Base-by-base conservation (phyloP, 345 rosid species). In the Gossypium raimondii region DNA sequence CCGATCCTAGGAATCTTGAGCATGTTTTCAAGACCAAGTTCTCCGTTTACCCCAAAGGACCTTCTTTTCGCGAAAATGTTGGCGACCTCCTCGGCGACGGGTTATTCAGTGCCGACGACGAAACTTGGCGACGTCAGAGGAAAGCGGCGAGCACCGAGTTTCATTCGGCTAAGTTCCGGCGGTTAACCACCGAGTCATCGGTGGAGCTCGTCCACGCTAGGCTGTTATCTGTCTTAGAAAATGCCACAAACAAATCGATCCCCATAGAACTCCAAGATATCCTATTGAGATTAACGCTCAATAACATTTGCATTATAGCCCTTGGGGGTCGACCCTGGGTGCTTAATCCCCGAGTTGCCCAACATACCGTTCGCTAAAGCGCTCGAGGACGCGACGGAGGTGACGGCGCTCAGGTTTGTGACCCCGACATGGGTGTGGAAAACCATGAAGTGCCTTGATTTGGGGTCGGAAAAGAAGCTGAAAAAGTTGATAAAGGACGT, bases 281-380 rank as follows among this genome's bases (percentile, higher is more conserved):
- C 22, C 78, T 95, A 16, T 75, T 90, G 57, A 80, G 99, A 80
- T 84, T 95, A 41, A 93, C 99, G 0, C 93, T 95, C 58, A 98
- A 95, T 67, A 95, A 91, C 57, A 94, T 95, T 5, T 93, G 98
- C 82, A 93, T 91, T 96, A 87, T 95, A 50, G 98, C 98, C 16
- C 90, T 95, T 52, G 99, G 99, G 99, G 25, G 94, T 86, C 8
- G 99, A 95, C 79, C 98, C 99, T 1, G 98, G 98, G 0, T 93
- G 97, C 78, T 80, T 95, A 0, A 68, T 85, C 25, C 88, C 76
- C 0, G 89, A 86, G 0, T 80, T 91, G 70, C 94, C 98, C 0
- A 84, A 89, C 4, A 89, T 91, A 60, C 94, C 96, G 6, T 95
- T 95, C 70, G 99, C 99, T 0, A 80, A 76, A 79, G 97, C 98